Base-by-base conservation (phyloP, 2,329 filamentous ascomycete genomes). In the Cordyceps tenuipes region DNA sequence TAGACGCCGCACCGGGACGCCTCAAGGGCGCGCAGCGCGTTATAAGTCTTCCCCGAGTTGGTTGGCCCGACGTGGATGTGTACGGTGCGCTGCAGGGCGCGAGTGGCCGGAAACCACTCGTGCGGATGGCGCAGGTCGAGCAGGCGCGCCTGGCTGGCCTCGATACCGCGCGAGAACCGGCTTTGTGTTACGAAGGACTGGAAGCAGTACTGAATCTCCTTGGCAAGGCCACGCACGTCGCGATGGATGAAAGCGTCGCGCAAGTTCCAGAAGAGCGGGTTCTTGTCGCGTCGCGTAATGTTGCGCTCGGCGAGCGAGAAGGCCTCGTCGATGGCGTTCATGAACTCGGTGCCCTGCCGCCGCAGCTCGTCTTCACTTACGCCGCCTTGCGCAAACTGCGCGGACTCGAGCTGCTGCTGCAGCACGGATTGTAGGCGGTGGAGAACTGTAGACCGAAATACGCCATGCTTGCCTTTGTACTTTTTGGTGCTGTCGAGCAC, bases 41-140 rank as follows among this genome's bases (percentile, higher is more conserved):
- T 88, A 70, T 97, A 99, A 0, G 95, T 99, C 78, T 99, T 99
- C 61, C 94, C 94, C 0, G 94, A 97, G 72, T 99, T 99, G 2
- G 94, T 99, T 1, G 94, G 94, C 0, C 94, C 94, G 54, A 99
- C 91, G 68, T 99, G 94, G 21, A 99, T 78, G 75, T 97, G 91
- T 46, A 99, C 82, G 0, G 85, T 93, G 49, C 94, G 82, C 68
- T 92, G 89, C 66, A 94, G 79, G 50, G 84, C 80, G 61, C 95
- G 83, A 1, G 94, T 94, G 4, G 83, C 85, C 0, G 93, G 91
- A 69, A 88, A 97, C 93, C 93, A 97, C 71, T 99, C 94, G 58
- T 87, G 82, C 0, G 94, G 94, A 71, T 86, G 91, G n/a, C 91
- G 84, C 65, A 96, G 76, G 73, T 97, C 91, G n/a, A 90, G 83